Percentiles rank a stretch among this genome's conserved stretches.
phyloP scores from a whole-genome alignment of 2,329 filamentous ascomycete species.

The Metarhizium anisopliae region DNA sequence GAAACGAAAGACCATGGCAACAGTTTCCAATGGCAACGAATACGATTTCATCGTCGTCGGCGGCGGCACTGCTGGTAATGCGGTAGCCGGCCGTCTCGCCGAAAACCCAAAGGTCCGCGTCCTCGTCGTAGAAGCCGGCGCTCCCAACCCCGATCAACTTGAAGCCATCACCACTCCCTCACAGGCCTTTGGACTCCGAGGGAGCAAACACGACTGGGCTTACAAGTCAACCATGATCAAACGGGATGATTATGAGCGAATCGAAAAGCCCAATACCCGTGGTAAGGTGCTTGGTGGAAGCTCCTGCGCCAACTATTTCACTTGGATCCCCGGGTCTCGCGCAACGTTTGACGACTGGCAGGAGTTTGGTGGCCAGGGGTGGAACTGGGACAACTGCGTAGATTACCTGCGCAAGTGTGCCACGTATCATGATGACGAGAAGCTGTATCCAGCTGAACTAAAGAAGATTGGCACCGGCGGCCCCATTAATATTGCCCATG shows the following conservation, averaged over 20 bases:
- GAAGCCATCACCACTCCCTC: slow-evolving; percentile 45
- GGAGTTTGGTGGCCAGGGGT: slow-evolving; percentile 59
- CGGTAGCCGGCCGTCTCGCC: slow-evolving; percentile 21
- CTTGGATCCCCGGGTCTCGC: slow-evolving; percentile 50
- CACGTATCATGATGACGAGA: slow-evolving; percentile 44
- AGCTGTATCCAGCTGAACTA: slow-evolving; percentile 34
- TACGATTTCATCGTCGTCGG: slow-evolving; percentile 27
- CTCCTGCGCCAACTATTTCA: slow-evolving; percentile 53
- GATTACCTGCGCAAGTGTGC: slow-evolving; percentile 47
- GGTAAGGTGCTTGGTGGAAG: slow-evolving; percentile 52
- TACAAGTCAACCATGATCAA: slow-evolving; percentile 55
- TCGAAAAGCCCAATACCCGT: slow-evolving; percentile 55
- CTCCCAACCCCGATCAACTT: slow-evolving; percentile 37
- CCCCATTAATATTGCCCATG: slow-evolving; percentile 44
- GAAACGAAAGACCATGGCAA: too few species aligned
- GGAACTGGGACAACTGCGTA: slow-evolving; percentile 45
- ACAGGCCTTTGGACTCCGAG: slow-evolving; percentile 42
- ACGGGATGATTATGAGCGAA: slow-evolving; percentile 47
- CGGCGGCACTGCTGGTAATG: slow-evolving; percentile 44
- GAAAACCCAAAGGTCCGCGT: slow-evolving; percentile 29
- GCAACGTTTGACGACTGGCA: slow-evolving; percentile 54
- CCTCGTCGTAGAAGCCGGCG: slow-evolving; percentile 39
- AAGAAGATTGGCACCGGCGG: slow-evolving; percentile 42
- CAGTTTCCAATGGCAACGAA: too few species aligned
- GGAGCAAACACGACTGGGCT: slow-evolving; percentile 47